These are phyloP conservation scores for Rostrohypoxylon terebratum DNA, from an alignment of 495 filamentous ascomycete genomes.

Conservation along the genomic window DNA sequence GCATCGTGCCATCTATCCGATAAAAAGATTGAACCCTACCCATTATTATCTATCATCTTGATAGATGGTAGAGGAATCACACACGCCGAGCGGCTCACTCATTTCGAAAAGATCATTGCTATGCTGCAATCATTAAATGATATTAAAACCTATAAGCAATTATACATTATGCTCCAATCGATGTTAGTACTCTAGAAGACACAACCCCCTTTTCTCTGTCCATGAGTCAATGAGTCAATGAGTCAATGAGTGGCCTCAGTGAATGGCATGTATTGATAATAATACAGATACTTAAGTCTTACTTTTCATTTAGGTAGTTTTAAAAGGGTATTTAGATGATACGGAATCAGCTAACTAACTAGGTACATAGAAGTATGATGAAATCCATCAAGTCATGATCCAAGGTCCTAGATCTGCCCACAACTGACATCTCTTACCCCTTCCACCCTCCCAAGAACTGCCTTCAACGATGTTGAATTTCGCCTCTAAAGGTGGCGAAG, in stretches of 20 bases:
- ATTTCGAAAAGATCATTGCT: background rate
- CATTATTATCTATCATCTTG: background rate
- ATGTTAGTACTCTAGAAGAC: background rate
- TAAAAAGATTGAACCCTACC: background rate
- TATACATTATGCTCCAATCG: background rate
- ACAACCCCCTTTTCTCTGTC: background rate
- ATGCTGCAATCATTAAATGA: too few species aligned
- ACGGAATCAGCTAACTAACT: too few species aligned
- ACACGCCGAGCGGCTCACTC: background rate
- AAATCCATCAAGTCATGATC: conserved; percentile 30
- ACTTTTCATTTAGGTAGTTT: too few species aligned
- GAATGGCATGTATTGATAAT: too few species aligned
- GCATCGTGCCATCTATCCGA: background rate
- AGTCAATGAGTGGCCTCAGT: too few species aligned
- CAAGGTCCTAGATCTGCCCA: conserved; percentile 62
- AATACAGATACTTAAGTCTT: too few species aligned
- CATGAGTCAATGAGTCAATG: too few species aligned
- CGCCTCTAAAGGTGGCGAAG: conserved; percentile 55
- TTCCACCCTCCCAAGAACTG: conserved; percentile 66
- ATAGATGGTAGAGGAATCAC: background rate
- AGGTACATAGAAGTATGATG: too few species aligned
- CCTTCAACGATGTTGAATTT: conserved; percentile 64
- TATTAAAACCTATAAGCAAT: background rate
- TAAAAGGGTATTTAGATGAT: too few species aligned
- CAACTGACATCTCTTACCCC: conserved; percentile 66